phyloP scores from a whole-genome alignment of 2,329 filamentous ascomycete species.

The Botryotinia calthae region DNA sequence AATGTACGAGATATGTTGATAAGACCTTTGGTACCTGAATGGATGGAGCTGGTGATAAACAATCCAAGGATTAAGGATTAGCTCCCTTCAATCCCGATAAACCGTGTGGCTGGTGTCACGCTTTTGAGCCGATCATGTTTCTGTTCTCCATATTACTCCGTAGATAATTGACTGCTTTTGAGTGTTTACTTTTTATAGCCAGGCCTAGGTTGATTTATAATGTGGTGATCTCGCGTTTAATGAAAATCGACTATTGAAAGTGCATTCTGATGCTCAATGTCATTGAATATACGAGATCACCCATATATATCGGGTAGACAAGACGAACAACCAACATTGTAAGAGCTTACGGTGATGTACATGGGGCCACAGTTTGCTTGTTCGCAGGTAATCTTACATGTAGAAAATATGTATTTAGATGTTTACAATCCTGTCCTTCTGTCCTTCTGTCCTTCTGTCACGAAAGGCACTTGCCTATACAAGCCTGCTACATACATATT shows the following conservation, averaged over 20 bases:
- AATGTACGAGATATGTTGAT: background rate
- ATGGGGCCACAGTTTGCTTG: background rate
- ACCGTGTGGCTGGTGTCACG: conserved; percentile 6
- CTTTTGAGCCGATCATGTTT: background rate
- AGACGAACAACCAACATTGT: background rate
- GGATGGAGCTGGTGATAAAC: background rate
- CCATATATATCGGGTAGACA: background rate
- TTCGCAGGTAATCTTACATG: no score
- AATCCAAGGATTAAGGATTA: conserved; percentile 6
- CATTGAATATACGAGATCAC: background rate
- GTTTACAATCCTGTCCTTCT: background rate
- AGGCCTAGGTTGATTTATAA: background rate
- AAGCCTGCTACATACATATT: background rate
- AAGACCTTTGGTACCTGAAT: background rate
- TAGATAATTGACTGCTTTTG: no score
- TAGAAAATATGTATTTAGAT: background rate
- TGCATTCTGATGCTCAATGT: background rate
- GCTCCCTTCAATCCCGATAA: background rate
- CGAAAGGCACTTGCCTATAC: background rate
- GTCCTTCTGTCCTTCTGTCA: background rate
- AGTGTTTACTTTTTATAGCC: background rate
- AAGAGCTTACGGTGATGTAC: background rate
- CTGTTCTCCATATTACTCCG: background rate
- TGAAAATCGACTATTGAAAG: background rate
- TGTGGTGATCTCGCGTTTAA: background rate